Conservation (phyloP, 2,329 filamentous ascomycete genomes). For the Penicillium polonicum region DNA sequence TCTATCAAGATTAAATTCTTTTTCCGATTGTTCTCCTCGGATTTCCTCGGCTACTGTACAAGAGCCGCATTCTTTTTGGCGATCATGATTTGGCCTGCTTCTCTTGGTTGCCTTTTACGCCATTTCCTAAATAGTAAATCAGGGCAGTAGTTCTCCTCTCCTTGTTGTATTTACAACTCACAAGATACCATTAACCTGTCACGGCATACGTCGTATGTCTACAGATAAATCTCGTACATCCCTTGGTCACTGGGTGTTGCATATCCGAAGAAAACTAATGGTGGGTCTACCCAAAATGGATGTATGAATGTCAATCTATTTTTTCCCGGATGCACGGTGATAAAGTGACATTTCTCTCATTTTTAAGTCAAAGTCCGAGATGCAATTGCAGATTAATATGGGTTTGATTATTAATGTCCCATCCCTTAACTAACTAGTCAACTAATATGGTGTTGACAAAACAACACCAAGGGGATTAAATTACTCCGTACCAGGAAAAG, state of each 20-base stretch:
- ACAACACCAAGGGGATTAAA: neutral
- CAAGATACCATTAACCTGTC: neutral
- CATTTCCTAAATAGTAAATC: neutral
- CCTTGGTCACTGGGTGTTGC: neutral
- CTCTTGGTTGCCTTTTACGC: neutral
- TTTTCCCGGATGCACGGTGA: neutral
- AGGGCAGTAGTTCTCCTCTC: neutral
- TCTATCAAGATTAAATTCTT: neutral
- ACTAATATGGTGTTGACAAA: neutral
- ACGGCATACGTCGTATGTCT: neutral
- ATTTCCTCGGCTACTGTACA: neutral
- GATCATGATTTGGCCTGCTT: neutral
- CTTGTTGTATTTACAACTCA: neutral
- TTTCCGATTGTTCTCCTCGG: neutral
- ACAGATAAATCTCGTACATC: neutral
- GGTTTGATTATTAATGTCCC: neutral
- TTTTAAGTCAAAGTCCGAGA: neutral
- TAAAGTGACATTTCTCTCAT: slow-evolving; percentile 2
- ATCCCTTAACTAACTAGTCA: neutral
- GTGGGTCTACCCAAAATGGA: neutral
- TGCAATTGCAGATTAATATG: neutral
- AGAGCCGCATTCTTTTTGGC: slow-evolving; percentile 8
- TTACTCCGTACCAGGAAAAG: neutral
- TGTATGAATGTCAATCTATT: neutral
- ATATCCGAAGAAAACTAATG: neutral